Evolutionary conservation across 2,329 filamentous ascomycete genomes (phyloP).

Genomic region (Lasiodiplodia gonubiensis): DNA sequence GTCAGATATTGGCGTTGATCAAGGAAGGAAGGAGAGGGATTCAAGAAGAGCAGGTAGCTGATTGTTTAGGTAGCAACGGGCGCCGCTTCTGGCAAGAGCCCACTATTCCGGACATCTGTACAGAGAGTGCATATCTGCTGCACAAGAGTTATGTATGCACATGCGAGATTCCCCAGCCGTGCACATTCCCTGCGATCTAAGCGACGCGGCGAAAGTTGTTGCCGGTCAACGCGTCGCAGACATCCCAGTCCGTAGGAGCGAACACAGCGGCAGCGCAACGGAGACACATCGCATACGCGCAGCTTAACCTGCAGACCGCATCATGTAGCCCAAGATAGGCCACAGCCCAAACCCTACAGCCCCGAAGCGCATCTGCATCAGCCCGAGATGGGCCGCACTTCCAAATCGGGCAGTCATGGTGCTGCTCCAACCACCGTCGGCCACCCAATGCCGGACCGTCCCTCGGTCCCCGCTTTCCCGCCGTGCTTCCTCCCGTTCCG

Average conservation of each 20-base stretch:
- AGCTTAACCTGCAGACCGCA: background rate
- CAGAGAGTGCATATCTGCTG: background rate
- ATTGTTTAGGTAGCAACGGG: background rate
- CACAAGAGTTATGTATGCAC: conserved; percentile 2
- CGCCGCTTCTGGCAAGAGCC: background rate
- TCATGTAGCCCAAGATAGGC: background rate
- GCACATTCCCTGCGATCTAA: background rate
- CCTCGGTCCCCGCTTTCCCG: background rate
- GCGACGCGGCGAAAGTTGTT: background rate
- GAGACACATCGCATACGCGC: background rate
- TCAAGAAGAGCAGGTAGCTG: background rate
- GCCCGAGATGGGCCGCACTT: background rate
- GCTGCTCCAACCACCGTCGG: background rate
- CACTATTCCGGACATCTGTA: background rate
- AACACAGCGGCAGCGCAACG: background rate
- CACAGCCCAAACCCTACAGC: background rate
- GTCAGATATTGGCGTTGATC: background rate
- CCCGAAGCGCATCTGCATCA: background rate
- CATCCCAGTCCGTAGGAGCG: background rate
- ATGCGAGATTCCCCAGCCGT: background rate
- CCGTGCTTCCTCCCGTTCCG: background rate
- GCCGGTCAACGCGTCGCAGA: background rate
- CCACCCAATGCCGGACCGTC: background rate
- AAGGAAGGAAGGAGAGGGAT: background rate
- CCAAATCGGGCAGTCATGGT: background rate